Evolutionary conservation across 306 rosid species (phyloP), one percentile per base, ranked within the genome.

Genomic region (Glycyrrhiza uralensis): DNA sequence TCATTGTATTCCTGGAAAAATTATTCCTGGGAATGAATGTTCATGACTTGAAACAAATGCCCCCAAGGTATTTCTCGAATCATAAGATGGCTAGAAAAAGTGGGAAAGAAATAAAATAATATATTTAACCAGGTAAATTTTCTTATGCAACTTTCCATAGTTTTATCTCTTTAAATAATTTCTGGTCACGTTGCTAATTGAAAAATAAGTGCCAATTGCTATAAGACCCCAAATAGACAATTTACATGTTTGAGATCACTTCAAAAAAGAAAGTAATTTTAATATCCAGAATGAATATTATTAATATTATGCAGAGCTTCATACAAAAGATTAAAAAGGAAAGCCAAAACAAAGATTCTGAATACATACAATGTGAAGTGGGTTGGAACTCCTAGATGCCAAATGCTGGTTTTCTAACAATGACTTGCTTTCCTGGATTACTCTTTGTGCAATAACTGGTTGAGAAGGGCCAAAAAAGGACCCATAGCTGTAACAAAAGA

Each of bases 391-490:
- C 74, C 74, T 82, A 38, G 91, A 50, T 11, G 88, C 71, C 84
- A 90, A 79, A 69, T 90, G 95, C 71, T 81, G 81, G 76, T 74
- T 92, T 81, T 90, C 96, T 68, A 88, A 67, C 36, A 92, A 47
- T 1, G 96, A 88, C 80, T 88, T 90, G 89, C 92, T 88, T 84
- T 92, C 98, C 77, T 92, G 95, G 62, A 92, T 90, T 44, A 92
- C 98, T 85, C 98, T 81, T 54, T 82, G 87, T 28, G 98, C 85
- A 56, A 92, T 90, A 67, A 80, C 84, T 23, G 98, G 96, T 60
- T 86, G 89, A 58, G 96, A 85, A 50, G 96, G 91, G 66, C 96
- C 98, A 69, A 92, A 92, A 82, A 92, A 92, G 24, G 92, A 88
- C 20, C 96, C 98, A 71, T 55, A 92, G 80, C 98, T 92, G 92